A percentile compares a stretch with the other conserved stretches of the same genome.
phyloP scores from a whole-genome alignment of 2,329 filamentous ascomycete genomes.

The Aspergillus calidoustus region DNA sequence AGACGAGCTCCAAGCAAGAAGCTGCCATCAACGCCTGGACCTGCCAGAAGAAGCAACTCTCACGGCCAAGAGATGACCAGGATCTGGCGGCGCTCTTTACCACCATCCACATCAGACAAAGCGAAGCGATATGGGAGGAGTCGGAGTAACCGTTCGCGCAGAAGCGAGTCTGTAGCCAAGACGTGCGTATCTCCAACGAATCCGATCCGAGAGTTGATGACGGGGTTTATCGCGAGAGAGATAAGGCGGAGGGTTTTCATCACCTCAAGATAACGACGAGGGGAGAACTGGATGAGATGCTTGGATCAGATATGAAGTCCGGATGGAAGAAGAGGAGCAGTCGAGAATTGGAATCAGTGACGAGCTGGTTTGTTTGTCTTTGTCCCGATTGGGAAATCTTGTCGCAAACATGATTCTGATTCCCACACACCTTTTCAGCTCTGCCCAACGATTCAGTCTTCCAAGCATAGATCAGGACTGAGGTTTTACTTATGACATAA shows the following conservation, averaged over 20 bases:
- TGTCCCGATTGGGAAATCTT: not conserved
- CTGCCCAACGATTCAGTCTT: too few relatives aligned
- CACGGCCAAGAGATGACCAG: constrained; percentile 4
- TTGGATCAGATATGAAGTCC: not conserved
- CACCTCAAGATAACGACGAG: not conserved
- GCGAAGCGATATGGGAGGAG: not conserved
- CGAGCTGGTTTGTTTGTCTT: not conserved
- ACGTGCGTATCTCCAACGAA: constrained; percentile 6
- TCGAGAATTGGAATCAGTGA: not conserved
- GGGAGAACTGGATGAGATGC: not conserved
- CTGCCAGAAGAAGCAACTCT: constrained; percentile 9
- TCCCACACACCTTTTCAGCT: not conserved
- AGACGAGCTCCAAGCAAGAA: not conserved
- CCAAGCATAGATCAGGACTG: too few relatives aligned
- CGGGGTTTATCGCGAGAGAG: constrained; percentile 5
- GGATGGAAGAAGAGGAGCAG: not conserved
- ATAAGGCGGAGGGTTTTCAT: not conserved
- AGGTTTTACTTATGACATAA: too few relatives aligned
- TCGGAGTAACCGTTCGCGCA: not conserved
- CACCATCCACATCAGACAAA: not conserved
- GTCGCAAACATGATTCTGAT: not conserved
- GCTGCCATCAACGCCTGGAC: constrained; percentile 4
- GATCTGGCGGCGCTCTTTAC: not conserved
- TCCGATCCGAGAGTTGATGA: not conserved
- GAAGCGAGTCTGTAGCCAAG: not conserved